These are phyloP conservation scores for Colletotrichum chrysophilum DNA, from an alignment of 2,329 filamentous ascomycete species.

Conservation along the genomic window DNA sequence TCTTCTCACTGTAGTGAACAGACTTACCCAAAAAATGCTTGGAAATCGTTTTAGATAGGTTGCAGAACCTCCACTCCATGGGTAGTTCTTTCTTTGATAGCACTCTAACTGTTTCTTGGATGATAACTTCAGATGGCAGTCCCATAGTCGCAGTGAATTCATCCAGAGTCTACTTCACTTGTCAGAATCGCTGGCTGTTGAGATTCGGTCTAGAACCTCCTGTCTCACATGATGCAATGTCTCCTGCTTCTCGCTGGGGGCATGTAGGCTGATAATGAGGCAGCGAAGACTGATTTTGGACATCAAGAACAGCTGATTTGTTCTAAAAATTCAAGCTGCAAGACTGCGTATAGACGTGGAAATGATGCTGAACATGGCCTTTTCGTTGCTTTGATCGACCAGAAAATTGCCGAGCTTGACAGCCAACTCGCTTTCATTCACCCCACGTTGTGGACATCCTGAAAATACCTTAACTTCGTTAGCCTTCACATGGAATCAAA, in stretches of 20 bases:
- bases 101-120: neutral
- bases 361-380: neutral
- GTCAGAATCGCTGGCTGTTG: neutral
- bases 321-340: neutral
- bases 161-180: neutral
- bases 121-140: neutral
- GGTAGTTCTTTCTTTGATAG: neutral
- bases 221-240: neutral
- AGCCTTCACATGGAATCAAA: neutral
- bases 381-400: neutral
- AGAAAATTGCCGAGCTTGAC: neutral
- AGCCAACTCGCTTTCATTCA: neutral
- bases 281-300: neutral
- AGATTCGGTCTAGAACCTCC: rapidly evolving
- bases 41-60: neutral
- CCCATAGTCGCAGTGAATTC: neutral
- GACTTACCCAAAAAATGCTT: neutral
- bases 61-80: neutral
- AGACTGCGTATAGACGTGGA: neutral
- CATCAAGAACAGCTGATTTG: neutral
- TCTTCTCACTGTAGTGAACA: neutral
- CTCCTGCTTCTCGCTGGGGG: neutral
- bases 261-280: neutral
- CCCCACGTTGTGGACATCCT: neutral
- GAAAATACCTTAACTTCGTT: neutral